Base-by-base conservation (phyloP, 139 green algal species). In the Chlamydomonas applanata region DNA sequence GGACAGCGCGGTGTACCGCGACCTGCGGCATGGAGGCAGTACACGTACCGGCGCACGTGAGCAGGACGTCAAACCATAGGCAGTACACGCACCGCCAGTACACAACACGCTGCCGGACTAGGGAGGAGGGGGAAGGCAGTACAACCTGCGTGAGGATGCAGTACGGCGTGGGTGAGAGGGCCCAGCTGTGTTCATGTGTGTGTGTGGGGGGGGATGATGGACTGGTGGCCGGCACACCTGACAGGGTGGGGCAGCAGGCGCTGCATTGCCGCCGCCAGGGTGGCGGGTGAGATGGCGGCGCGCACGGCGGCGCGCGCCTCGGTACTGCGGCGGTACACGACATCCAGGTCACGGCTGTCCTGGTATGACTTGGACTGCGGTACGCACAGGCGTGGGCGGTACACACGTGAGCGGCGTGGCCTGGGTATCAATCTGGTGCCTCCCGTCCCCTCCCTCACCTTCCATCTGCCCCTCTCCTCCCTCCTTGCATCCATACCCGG, bases 1-100 rank as follows among this genome's bases (percentile, higher is more conserved):
- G 19, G 80, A 77, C 25, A 89, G 53, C 14, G 83, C 83, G 4
- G 79, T 87, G 72, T 87, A 89, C 27, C 79, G 61, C n/a, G 29
- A 72, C 54, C 75, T 76, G 63, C 67, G 45, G 11, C 33, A 14
- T 24, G 22, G 52, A 22, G 1, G 19, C 13, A 17, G 19, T 1
- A 2, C 53, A 20, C 20, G 17, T 2, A 25, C 52, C 49, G n/a
- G n/a, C n/a, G n/a, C n/a, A n/a, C n/a, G n/a, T n/a, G n/a, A n/a
- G n/a, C n/a, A n/a, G n/a, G n/a, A n/a, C n/a, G n/a, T n/a, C n/a
- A n/a, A n/a, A n/a, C n/a, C n/a, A n/a, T n/a, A n/a, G n/a, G n/a
- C n/a, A n/a, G n/a, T n/a, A n/a, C n/a, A n/a, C n/a, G n/a, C n/a
- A 24, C 13, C 35, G n/a, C 9, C 69, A 35, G 13, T 52, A 35